A percentile compares a stretch with the other conserved stretches of the same genome.
These are phyloP conservation scores for Kodamaea leandrae DNA, from an alignment of 805 yeast species.

Conservation along the genomic window DNA sequence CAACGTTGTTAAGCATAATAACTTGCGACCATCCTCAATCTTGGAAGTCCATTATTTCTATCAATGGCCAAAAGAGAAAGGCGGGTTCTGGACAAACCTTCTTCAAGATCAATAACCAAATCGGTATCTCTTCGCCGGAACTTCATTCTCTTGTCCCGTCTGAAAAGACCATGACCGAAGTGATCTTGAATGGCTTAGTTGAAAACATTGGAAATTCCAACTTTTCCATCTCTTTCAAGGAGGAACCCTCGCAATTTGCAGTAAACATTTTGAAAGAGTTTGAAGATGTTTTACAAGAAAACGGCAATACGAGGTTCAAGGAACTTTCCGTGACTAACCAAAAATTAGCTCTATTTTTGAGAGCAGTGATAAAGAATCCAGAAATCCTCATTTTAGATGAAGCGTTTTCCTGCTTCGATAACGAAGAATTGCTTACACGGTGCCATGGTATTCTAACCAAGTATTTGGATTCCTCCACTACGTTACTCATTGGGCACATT, in stretches of 20 bases:
- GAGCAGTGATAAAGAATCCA: slow-evolving; percentile 80
- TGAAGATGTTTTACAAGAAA: slow-evolving; percentile 29
- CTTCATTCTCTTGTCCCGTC: slow-evolving; percentile 81
- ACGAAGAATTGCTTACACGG: slow-evolving; percentile 36
- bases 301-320: slow-evolving; percentile 43
- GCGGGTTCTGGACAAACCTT: slow-evolving; percentile 73
- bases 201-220: slow-evolving; percentile 55
- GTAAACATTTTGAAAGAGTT: slow-evolving; percentile 21
- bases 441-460: slow-evolving; percentile 32
- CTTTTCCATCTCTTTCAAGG: slow-evolving; percentile 45
- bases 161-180: slow-evolving; percentile 48
- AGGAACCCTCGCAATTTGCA: slow-evolving; percentile 15
- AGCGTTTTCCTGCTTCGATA: slow-evolving; percentile 88
- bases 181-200: slow-evolving; percentile 70
- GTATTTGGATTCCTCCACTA: slow-evolving; percentile 49
- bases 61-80: slow-evolving; percentile 65
- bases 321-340: slow-evolving; percentile 69
- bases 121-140: slow-evolving; percentile 91
- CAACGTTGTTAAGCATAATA: slow-evolving; percentile 77
- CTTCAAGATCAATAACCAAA: slow-evolving; percentile 71
- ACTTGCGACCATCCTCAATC: slow-evolving; percentile 97
- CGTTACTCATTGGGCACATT: slow-evolving; percentile 79
- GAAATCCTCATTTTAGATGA: slow-evolving; percentile 81
- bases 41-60: slow-evolving; percentile 69
- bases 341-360: slow-evolving; percentile 68